These are phyloP conservation scores for Candida alai DNA, from an alignment of 805 yeast genomes.

Conservation along the genomic window DNA sequence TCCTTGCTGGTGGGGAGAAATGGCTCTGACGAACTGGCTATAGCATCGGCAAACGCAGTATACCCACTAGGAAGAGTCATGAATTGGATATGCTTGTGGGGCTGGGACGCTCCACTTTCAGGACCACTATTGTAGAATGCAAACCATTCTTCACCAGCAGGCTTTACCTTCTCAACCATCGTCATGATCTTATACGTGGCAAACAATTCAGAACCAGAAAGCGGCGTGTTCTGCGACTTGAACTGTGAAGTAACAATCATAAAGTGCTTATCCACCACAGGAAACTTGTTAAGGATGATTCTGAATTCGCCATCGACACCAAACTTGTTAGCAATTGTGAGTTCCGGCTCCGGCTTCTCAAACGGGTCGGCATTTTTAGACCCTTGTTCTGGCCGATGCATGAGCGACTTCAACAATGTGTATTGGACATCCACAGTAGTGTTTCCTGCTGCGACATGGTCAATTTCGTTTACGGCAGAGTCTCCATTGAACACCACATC, in stretches of 20 bases:
- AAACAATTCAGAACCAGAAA: constrained; percentile 65
- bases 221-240: constrained; percentile 66
- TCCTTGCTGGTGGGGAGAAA: constrained; percentile 49
- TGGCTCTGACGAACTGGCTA: constrained; percentile 41
- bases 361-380: constrained; percentile 63
- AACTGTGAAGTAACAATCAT: constrained; percentile 74
- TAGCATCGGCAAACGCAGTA: constrained; percentile 51
- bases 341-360: constrained; percentile 69
- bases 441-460: constrained; percentile 17
- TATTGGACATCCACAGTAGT: constrained; percentile 21
- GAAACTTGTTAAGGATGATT: constrained; percentile 80
- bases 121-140: constrained; percentile 90
- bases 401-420: constrained; percentile 31
- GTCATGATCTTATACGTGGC: constrained; percentile 54
- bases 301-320: constrained; percentile 50
- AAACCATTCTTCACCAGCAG: constrained; percentile 48
- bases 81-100: constrained; percentile 90
- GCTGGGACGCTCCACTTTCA: constrained; percentile 89
- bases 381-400: constrained; percentile 38
- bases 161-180: constrained; percentile 38
- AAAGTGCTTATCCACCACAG: constrained; percentile 76
- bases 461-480: constrained; percentile 28
- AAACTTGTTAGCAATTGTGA: constrained; percentile 55
- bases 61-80: constrained; percentile 61
- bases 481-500: constrained; percentile 52